phyloP scores from a whole-genome alignment of 345 rosid species.

The Geranium rotundifolium region DNA sequence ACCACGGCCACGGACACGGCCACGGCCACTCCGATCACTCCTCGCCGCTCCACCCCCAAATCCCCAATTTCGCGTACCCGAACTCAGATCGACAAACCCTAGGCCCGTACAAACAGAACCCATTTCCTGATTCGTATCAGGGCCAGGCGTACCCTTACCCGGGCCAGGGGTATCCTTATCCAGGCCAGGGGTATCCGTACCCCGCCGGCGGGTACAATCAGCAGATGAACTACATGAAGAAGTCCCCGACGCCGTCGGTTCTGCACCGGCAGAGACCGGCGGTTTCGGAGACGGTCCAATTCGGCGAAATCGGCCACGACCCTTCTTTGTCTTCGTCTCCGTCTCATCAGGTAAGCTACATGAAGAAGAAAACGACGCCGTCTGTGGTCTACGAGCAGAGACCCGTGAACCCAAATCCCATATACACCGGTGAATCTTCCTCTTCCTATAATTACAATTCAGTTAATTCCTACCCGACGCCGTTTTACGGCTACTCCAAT shows the following conservation, averaged over 20 bases:
- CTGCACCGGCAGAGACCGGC: not conserved
- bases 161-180: not conserved
- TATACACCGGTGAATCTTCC: slow-evolving; percentile 54
- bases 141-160: not conserved
- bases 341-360: not conserved
- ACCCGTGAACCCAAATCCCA: slow-evolving; percentile 42
- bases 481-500: slow-evolving; percentile 18
- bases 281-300: not conserved
- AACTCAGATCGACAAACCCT: slow-evolving; percentile 6
- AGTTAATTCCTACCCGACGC: slow-evolving; percentile 12
- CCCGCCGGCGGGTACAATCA: slow-evolving; percentile 30
- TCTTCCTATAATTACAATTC: slow-evolving; percentile 26
- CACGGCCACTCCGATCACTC: slow-evolving; percentile 26
- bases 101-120: too few relatives aligned
- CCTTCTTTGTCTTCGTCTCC: not conserved
- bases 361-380: slow-evolving; percentile 40
- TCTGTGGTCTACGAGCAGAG: slow-evolving; percentile 55
- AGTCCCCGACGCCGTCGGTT: not conserved
- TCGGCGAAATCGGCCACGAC: not conserved
- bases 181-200: not conserved
- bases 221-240: slow-evolving; percentile 72
- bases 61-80: slow-evolving; percentile 10
- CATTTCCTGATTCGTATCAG: too few relatives aligned
- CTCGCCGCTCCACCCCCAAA: slow-evolving; percentile 39
- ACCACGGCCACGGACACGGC: too few relatives aligned